Evolutionary conservation across 495 filamentous ascomycete genomes (phyloP).

Genomic region (Lophiostoma macrostomum): DNA sequence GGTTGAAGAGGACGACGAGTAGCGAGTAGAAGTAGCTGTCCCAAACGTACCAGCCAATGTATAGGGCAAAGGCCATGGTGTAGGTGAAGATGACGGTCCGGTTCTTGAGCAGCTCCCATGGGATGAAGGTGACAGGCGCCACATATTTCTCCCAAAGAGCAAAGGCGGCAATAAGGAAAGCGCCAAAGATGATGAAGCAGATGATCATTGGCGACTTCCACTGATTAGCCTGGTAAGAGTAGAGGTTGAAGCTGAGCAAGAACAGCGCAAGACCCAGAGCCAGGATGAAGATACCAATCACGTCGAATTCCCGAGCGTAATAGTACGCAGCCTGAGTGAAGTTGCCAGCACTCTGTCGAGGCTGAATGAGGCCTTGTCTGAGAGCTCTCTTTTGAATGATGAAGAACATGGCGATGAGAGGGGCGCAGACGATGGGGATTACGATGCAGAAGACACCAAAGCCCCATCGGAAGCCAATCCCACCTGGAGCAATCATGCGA

Average conservation of each 20-base stretch:
- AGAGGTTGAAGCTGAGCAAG: conserved; percentile 60
- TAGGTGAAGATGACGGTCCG: conserved; percentile 64
- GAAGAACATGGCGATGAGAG: conserved; percentile 27
- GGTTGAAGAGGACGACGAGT: conserved; percentile 64
- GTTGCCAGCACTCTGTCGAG: conserved; percentile 47
- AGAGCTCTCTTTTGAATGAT: conserved; percentile 30
- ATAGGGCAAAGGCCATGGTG: conserved; percentile 51
- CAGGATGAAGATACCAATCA: conserved; percentile 60
- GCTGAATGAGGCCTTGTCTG: conserved; percentile 47
- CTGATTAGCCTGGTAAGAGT: conserved; percentile 44
- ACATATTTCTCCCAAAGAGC: conserved; percentile 56
- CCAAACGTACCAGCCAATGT: conserved; percentile 57
- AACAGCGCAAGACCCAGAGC: conserved; percentile 59
- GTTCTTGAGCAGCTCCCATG: conserved; percentile 58
- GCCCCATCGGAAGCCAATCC: conserved; percentile 33
- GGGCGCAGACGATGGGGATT: conserved; percentile 29
- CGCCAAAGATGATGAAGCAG: conserved; percentile 56
- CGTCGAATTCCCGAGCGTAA: conserved; percentile 61
- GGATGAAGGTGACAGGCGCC: conserved; percentile 58
- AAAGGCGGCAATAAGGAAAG: conserved; percentile 55
- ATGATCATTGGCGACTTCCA: conserved; percentile 57
- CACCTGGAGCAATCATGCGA: conserved; percentile 14
- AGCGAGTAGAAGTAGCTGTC: conserved; percentile 58
- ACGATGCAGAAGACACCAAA: conserved; percentile 40
- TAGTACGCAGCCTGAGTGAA: conserved; percentile 47